Evolutionary conservation across 2,329 filamentous ascomycete species (phyloP), one percentile per base, ranked within the genome.

Genomic region (Didymella sp.): DNA sequence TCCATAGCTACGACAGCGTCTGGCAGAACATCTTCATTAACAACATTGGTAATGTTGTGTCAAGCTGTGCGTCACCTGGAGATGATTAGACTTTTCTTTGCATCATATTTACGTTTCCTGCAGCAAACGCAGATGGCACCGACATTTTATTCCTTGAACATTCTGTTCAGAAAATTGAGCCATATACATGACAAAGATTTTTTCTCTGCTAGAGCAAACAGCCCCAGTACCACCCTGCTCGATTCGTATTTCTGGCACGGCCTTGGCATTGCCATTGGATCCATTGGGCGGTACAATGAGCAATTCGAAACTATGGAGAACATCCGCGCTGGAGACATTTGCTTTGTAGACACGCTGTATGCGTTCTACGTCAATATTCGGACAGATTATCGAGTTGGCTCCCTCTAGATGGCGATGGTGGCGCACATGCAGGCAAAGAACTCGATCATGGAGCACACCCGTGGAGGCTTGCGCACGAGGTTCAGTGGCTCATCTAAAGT

Each of bases 351-450:
- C 55, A 84, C 80, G 4, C 64, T 77, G 1, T 79, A 84, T 58
- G 80, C 77, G 1, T 77, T 76, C n/a, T 84, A 84, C 61, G 69
- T 86, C 57, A 87, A 87, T 74, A 86, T 84, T 0, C 87, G 85
- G 85, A 83, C 82, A 0, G 83, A 82, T 17, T 71, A 80, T 9
- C 77, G 77, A 31, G 76, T 77, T 25, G 81, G 82, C 17, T 82
- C 47, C 82, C 82, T 1, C 84, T 84, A 1, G 87, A 87, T 60
- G 84, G 85, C 15, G 85, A 84, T 2, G 84, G 84, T 11, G 84
- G 82, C 15, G 85, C 76, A 78, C 38, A 69, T 81, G 40, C 62
- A 60, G 12, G 72, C 77, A 53, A 71, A 67, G n/a, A 70, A 81
- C 57, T 59, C 79, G 12, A 66, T 58, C 0, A 50, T 52, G 4